Base-by-base conservation (phyloP, 805 yeast species). In the Dipodascus albidus region DNA sequence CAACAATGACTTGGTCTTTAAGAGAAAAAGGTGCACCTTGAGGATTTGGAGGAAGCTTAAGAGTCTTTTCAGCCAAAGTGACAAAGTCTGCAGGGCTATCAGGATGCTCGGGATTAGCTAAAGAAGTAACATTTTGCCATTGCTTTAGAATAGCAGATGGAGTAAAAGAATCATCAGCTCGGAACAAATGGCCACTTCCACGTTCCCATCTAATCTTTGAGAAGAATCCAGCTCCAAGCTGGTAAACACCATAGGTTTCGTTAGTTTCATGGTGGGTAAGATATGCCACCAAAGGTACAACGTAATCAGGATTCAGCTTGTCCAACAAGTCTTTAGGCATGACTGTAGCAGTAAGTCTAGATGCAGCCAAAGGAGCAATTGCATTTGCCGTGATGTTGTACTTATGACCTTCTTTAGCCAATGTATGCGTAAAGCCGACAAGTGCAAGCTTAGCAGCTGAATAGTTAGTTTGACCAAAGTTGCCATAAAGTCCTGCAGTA, bases 401-500 rank as follows among this genome's bases (percentile, higher is more conserved):
- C 66, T 78, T 87, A 52, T 68, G 78, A 60, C 99, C 99, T 71
- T 91, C 99, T 72, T 88, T 90, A 23, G 97, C 96, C 64, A 90
- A 78, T 6, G 97, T 89, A 70, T 91, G 96, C 49, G 95, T 85
- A 62, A 91, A 80, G 9, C 97, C 98, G 54, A 91, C 86, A 52
- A 89, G 73, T 17, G 87, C 98, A 57, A 86, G 73, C 70, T 91
- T 91, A 21, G 96, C 97, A 24, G 96, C 90, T 0, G 96, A 82
- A 71, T 91, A 91, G 72, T 91, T 91, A 44, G 96, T 81, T 72
- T 91, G 99, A 50, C 99, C 99, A 71, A 90, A 91, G 72, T 89
- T 89, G 57, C 99, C 99, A 67, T 85, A 91, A 59, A 91, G 76
- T 21, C 99, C 99, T 35, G 98, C 98, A 2, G 98, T 96, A 2